Evolutionary conservation across 805 yeast species (phyloP).

Genomic region (Clavispora santaluciae): DNA sequence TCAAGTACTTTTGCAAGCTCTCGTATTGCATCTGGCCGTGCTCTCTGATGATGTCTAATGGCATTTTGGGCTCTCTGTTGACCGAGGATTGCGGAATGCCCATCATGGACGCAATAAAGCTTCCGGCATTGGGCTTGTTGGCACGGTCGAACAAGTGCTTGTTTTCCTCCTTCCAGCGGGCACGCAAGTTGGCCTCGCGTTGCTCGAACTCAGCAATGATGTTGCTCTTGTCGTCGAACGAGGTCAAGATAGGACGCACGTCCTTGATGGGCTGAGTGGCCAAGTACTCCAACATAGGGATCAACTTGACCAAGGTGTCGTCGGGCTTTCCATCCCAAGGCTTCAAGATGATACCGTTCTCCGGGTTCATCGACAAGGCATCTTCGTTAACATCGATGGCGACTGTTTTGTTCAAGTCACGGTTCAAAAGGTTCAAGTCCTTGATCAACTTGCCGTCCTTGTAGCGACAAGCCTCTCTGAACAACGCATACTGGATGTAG

Average conservation of each 20-base stretch:
- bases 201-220: conserved; percentile 75
- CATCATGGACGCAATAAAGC: conserved; percentile 55
- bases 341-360: conserved; percentile 80
- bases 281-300: conserved; percentile 90
- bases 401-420: conserved; percentile 80
- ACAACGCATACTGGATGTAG: conserved; percentile 78
- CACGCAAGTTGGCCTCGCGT: conserved; percentile 73
- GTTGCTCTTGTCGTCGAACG: conserved; percentile 61
- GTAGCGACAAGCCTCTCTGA: conserved; percentile 86
- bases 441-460: conserved; percentile 86
- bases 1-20: conserved; percentile 61
- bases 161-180: conserved; percentile 58
- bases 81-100: conserved; percentile 52
- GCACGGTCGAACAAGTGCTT: conserved; percentile 28
- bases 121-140: conserved; percentile 38
- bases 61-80: conserved; percentile 61
- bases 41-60: conserved; percentile 83
- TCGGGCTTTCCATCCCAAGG: conserved; percentile 87
- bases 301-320: conserved; percentile 71
- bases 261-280: conserved; percentile 85
- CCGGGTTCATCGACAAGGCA: conserved; percentile 78
- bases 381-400: conserved; percentile 75
- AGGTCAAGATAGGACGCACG: conserved; percentile 79
- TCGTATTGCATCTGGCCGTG: conserved; percentile 89
- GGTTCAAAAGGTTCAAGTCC: conserved; percentile 84